phyloP scores from a whole-genome alignment of 176 grass and related monocot genomes.

The Canna indica region DNA sequence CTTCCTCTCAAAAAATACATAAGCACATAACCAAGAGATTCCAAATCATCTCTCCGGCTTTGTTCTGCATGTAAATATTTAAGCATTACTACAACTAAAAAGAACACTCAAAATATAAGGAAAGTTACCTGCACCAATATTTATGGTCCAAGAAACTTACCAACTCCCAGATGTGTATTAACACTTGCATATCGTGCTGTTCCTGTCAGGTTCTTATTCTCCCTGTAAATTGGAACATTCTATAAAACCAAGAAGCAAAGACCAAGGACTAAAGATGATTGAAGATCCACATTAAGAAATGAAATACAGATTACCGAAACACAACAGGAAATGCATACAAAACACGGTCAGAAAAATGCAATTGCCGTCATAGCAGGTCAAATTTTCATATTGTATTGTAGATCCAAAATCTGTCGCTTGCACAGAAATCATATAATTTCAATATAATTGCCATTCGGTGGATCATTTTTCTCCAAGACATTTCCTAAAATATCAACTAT shows the following conservation, averaged over 20 bases:
- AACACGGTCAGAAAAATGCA: neutral
- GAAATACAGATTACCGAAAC: neutral
- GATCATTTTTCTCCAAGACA: neutral
- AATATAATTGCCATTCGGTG: neutral
- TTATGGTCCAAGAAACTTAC: slow-evolving; percentile 30
- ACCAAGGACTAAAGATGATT: neutral
- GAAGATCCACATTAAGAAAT: neutral
- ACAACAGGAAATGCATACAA: neutral
- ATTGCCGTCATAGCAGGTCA: no score
- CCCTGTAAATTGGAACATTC: slow-evolving; percentile 23
- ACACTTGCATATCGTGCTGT: slow-evolving; percentile 80
- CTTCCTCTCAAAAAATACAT: slow-evolving; percentile 89
- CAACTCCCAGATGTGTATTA: slow-evolving; percentile 79
- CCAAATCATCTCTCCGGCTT: slow-evolving; percentile 79
- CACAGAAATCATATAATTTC: neutral
- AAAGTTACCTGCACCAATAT: neutral
- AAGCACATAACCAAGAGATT: slow-evolving; percentile 75
- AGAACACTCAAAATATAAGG: neutral
- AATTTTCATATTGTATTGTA: neutral
- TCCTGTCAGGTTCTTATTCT: slow-evolving; percentile 84
- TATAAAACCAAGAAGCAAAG: neutral
- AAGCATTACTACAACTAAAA: neutral
- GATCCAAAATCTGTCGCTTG: neutral
- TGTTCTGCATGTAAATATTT: slow-evolving; percentile 41
- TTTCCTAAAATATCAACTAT: neutral